Evolutionary conservation across 306 rosid species (phyloP), one percentile per base, ranked within the genome.

Genomic region (Glycine tomentella): DNA sequence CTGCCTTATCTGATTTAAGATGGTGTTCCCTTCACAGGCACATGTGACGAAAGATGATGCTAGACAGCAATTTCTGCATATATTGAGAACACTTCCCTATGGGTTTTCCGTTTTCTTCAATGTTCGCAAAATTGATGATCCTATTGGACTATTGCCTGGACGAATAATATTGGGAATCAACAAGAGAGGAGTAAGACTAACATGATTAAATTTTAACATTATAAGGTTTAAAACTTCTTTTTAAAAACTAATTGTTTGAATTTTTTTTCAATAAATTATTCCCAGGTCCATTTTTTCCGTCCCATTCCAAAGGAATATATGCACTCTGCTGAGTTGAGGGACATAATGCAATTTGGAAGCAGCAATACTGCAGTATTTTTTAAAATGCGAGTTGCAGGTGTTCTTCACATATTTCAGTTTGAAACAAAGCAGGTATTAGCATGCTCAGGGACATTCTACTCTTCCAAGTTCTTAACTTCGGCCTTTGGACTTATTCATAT

Each of bases 381-480:
- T 76, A 94, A 94, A 83, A 94, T 94, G 98, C 88, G 98, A 87
- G 97, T 94, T 81, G 98, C 98, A 33, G 98, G 98, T 44, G 97
- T 91, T 65, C 97, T 94, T 81, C 98, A 94, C 86, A 91, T 94
- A 83, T 94, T 94, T 81, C 98, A 94, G 66, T 94, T 94, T 73
- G 98, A 94, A 86, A 91, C 98, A 58, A 94, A 94, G 88, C 98
- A 92, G 97, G 97, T 92, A 77, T 71, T 45, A 38, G 50, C 69
- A 36, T 74, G 50, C 81, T 58, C 74, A 11, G 77, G 74, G 61
- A 68, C 72, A 49, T 42, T 2, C 38, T 49, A 38, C 57, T 12
- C 62, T 52, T 46, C 65, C 58, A 68, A 59, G 8, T 56, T 49
- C 73, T 57, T 38, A 20, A 33, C 67, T 68, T 50, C 5, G 51